A percentile compares a stretch with the other conserved stretches of the same genome.
phyloP scores from a whole-genome alignment of 1,139 yeast species.

The Taphrina wiesneri region DNA sequence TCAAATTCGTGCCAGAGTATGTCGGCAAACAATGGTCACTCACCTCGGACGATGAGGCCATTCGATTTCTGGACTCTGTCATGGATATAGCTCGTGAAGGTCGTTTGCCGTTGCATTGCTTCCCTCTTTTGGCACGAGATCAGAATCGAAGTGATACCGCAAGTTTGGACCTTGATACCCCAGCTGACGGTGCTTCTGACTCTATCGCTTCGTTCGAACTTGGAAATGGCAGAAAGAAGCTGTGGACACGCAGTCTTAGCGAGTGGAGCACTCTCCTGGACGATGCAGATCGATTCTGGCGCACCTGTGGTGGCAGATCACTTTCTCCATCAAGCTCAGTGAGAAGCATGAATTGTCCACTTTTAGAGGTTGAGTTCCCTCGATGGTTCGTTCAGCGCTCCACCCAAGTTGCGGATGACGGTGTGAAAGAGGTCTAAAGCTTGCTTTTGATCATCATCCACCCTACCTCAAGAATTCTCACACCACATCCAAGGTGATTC shows the following conservation, averaged over 20 bases:
- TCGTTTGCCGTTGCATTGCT: constrained; percentile 17
- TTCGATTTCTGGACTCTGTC: constrained; percentile 25
- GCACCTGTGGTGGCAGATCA: constrained; percentile 9
- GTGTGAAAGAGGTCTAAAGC: constrained; percentile 7
- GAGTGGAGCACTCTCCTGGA: constrained; percentile 28
- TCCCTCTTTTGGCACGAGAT: neutral
- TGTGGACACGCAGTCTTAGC: constrained; percentile 30
- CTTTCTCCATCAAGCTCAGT: neutral
- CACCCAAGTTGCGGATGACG: constrained; percentile 19
- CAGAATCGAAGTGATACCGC: neutral
- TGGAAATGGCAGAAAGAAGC: constrained; percentile 15
- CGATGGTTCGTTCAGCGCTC: constrained; percentile 27
- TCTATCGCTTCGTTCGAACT: neutral
- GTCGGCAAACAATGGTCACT: constrained; percentile 33
- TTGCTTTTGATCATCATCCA: neutral
- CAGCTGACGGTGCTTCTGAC: neutral
- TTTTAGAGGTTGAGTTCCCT: constrained; percentile 29
- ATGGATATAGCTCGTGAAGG: constrained; percentile 28
- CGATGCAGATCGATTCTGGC: constrained; percentile 30
- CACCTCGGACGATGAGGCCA: constrained; percentile 32
- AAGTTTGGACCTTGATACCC: neutral
- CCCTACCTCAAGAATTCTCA: neutral
- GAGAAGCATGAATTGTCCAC: constrained; percentile 7
- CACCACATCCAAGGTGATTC: neutral
- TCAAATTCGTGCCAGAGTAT: constrained; percentile 24